Evolutionary conservation across 2,329 filamentous ascomycete genomes (phyloP), one percentile per base, ranked within the genome.

Genomic region (Trichoderma endophyticum): DNA sequence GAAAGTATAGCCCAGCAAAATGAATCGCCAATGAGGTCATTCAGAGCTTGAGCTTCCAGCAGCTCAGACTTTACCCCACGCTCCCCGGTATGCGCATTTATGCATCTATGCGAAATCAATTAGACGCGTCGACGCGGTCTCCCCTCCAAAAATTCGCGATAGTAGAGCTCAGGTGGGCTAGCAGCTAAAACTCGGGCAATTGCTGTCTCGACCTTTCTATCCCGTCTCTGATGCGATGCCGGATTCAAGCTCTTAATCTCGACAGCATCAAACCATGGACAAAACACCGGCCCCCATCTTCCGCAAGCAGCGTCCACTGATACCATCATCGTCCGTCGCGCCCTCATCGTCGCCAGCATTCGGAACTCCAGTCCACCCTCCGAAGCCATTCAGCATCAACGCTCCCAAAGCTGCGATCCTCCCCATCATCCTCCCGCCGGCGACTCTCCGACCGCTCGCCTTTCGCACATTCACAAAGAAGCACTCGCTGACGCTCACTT

Each of bases 381-480:
- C 96, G 66, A 88, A 87, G 76, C 89, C 91, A 18, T 90, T 90
- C 79, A 83, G 83, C 39, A 81, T 87, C 74, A 83, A 86, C 30
- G 83, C 84, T 2, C 82, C 86, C 56, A 86, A 88, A 75, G 86
- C 90, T 14, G 86, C 90, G 7, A 92, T 98, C 62, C 86, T 99
- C 1, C 94, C 96, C 4, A 96, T 99, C 71, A 86, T 97, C 43
- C 90, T 99, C 5, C 95, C 95, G 4, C 93, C 95, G 0, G 90
- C 94, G 11, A 97, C 93, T 0, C 84, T 99, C 54, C 88, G 97
- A 74, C 95, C 96, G 3, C 86, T 98, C 24, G 97, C 96, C 9
- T 98, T 99, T 79, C 90, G 96, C 61, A 97, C 93, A 0, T 97
- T 99, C 76, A 99, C 96, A 2, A 98, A 98, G 82, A 99, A 98